Conservation (phyloP, 192 early-diverging fungal genomes). For the Rhizoclosmatium sp. region DNA sequence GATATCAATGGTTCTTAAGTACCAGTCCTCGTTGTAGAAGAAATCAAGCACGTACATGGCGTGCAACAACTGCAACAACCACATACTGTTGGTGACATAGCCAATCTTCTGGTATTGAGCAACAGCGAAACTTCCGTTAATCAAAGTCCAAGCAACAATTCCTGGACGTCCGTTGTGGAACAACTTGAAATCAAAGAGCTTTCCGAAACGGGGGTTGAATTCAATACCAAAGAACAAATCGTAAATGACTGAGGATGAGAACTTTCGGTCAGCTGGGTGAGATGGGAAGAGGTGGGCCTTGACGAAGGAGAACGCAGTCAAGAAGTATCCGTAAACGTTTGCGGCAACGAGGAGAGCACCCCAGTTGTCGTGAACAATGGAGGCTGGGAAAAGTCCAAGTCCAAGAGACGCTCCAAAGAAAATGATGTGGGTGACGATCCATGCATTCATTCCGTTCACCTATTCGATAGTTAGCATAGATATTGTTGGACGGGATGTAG, state of each 20-base stretch:
- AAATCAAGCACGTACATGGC: conserved; percentile 80
- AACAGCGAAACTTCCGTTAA: conserved; percentile 78
- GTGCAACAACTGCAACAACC: conserved; percentile 77
- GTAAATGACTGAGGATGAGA: conserved; percentile 76
- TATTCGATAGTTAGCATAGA: neutral
- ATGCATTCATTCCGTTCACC: conserved; percentile 81
- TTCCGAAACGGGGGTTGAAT: conserved; percentile 80
- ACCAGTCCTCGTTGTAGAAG: conserved; percentile 88
- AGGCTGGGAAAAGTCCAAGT: conserved; percentile 67
- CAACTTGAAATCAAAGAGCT: conserved; percentile 82
- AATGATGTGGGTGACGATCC: conserved; percentile 64
- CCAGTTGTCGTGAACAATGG: conserved; percentile 82
- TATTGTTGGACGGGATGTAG: neutral
- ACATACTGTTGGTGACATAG: conserved; percentile 83
- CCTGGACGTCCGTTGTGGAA: conserved; percentile 86
- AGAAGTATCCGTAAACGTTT: conserved; percentile 79
- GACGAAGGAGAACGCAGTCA: conserved; percentile 74
- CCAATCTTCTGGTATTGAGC: conserved; percentile 79
- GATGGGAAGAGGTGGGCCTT: conserved; percentile 78
- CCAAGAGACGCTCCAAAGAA: conserved; percentile 70
- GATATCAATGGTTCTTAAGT: conserved; percentile 84
- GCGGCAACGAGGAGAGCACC: conserved; percentile 73
- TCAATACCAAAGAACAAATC: conserved; percentile 85
- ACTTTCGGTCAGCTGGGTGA: conserved; percentile 80
- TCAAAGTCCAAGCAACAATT: conserved; percentile 86